Evolutionary conservation across 148 eudicot genomes (phyloP).

Genomic region (Rheum nobile): DNA sequence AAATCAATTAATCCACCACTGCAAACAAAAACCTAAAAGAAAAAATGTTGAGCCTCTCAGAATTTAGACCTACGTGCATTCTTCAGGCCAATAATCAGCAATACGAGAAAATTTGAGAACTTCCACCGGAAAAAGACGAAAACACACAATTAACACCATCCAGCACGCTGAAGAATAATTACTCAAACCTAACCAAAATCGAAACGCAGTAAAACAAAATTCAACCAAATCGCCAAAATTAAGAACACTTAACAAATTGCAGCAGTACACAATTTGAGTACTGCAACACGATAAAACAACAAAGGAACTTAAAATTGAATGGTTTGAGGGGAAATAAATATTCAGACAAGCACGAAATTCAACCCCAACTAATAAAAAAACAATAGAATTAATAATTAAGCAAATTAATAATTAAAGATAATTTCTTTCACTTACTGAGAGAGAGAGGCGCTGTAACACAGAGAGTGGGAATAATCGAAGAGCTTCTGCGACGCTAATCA

Average conservation of each 20-base stretch:
- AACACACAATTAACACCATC: not conserved
- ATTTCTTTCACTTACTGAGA: not conserved
- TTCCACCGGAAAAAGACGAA: not conserved
- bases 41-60: not conserved
- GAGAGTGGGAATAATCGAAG: not conserved
- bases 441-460: not conserved
- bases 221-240: not conserved
- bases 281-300: not conserved
- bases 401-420: not conserved
- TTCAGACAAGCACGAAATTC: not conserved
- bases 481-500: not conserved
- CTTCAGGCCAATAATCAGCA: not conserved
- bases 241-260: not conserved
- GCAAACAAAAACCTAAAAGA: not conserved
- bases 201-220: not conserved
- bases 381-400: not conserved
- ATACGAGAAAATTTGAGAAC: not conserved
- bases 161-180: not conserved
- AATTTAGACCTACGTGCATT: not conserved
- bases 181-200: not conserved
- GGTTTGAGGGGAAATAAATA: not conserved
- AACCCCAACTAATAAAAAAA: not conserved
- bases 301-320: not conserved
- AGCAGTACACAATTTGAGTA: not conserved
- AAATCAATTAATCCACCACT: not conserved